Percentiles rank a stretch among this genome's conserved stretches.
phyloP scores from a whole-genome alignment of 1,284 basidiomycete genomes.

The Sanghuangporus baumii region DNA sequence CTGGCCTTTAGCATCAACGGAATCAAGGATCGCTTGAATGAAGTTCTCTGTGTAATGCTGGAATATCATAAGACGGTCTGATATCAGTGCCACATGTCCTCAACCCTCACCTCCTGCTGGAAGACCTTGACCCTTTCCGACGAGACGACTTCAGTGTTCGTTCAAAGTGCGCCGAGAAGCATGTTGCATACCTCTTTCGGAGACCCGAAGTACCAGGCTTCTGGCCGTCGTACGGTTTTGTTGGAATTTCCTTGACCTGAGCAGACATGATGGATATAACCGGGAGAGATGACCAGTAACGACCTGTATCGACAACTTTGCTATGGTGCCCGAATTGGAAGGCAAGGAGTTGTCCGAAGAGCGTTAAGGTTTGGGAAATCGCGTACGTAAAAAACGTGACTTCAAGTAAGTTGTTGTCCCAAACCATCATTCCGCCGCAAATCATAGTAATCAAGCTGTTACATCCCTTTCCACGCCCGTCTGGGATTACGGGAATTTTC shows the following conservation, averaged over 20 bases:
- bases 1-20: slow-evolving; percentile 76
- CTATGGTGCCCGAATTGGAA: not conserved
- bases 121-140: slow-evolving; percentile 83
- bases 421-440: too few relatives aligned
- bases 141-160: slow-evolving; percentile 11
- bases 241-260: slow-evolving; percentile 55
- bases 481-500: too few relatives aligned
- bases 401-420: too few relatives aligned
- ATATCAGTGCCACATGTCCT: slow-evolving; percentile 14
- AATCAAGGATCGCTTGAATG: slow-evolving; percentile 89
- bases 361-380: too few relatives aligned
- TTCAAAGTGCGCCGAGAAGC: not conserved
- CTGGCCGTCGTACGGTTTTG: slow-evolving; percentile 83
- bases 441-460: too few relatives aligned
- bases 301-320: not conserved
- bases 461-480: too few relatives aligned
- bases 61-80: not conserved
- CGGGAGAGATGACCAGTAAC: not conserved
- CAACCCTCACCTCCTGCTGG: slow-evolving; percentile 68
- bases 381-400: too few relatives aligned
- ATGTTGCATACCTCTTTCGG: slow-evolving; percentile 68
- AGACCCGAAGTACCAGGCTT: slow-evolving; percentile 95
- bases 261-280: slow-evolving; percentile 31
- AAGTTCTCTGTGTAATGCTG: slow-evolving; percentile 99
- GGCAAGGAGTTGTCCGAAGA: not conserved